Base-by-base conservation (phyloP, 2,329 filamentous ascomycete genomes). In the Penicillium sp. region DNA sequence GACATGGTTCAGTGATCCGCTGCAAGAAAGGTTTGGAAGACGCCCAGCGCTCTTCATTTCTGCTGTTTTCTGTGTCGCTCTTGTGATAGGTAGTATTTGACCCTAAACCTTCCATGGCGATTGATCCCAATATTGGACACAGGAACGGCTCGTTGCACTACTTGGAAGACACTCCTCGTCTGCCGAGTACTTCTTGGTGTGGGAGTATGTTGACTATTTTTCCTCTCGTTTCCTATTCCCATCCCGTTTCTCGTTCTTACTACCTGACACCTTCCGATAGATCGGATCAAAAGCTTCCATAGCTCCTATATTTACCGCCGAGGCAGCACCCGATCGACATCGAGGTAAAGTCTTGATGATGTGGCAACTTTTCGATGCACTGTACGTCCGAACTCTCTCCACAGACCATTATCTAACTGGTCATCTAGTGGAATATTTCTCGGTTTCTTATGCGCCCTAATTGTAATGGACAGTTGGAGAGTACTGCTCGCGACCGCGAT, bases 11-110 rank as follows among this genome's bases (percentile, higher is more conserved):
- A 60, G 57, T 28, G 59, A 60, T 37, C 59, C 56, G 17, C 22
- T 61, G 4, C 58, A 60, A 24, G 55, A 59, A 22, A 41, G 7
- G 10, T 55, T 38, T 44, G 59, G 59, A 13, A 43, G 70, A 28
- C 63, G 69, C 3, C 65, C 64, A 2, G 66, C 66, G 0, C 69
- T 73, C 22, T 70, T 72, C 49, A 31, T 72, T 50, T 61, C 64
- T 6, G 69, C 66, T 2, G 45, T 72, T 2, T 63, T 65, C 22
- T 45, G 43, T 15, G 32, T 45, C 10, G 43, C 26, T 29, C 22
- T 34, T 45, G 43, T 45, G 17, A 37, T 45, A 37, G 43, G 43
- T 45, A 29, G 19, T 29, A 21, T 17, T n/a, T 19, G 1, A 6
- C n/a, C 19, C n/a, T n/a, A 17, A 26, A 12, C 3, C 8, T 21